Conservation (phyloP, 2,329 filamentous ascomycete species). For the Knoxdaviesia capensis region DNA sequence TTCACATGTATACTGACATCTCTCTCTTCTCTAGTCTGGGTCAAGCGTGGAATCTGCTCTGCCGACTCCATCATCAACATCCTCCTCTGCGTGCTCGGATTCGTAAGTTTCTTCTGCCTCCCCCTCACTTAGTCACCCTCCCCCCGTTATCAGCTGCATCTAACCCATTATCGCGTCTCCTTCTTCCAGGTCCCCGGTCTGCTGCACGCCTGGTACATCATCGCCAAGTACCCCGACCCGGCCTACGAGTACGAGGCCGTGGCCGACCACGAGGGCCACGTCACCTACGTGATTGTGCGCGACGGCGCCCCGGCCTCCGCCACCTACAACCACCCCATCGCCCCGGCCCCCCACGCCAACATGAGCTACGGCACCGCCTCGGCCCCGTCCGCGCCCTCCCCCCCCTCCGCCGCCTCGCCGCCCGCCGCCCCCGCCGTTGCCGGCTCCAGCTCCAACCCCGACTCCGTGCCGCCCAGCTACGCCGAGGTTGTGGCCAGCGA, state of each 20-base stretch:
- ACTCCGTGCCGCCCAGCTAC: conserved; percentile 59
- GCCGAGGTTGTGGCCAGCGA: conserved; percentile 79
- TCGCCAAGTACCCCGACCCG: conserved; percentile 66
- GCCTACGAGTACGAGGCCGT: conserved; percentile 50
- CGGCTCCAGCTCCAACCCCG: conserved; percentile 16
- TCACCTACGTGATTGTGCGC: conserved; percentile 59
- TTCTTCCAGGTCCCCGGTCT: conserved; percentile 51
- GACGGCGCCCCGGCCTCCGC: conserved; percentile 9
- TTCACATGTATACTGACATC: background rate
- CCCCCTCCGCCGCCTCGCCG: conserved; percentile 12
- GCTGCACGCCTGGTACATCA: conserved; percentile 95
- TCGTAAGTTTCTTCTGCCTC: conserved; percentile 17
- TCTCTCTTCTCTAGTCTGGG: conserved; percentile 49
- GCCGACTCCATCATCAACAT: conserved; percentile 91
- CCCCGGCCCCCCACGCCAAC: conserved; percentile 12
- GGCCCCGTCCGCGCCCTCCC: conserved; percentile 8
- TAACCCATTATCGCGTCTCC: background rate
- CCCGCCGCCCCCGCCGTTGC: conserved; percentile 19
- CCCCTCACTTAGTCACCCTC: background rate
- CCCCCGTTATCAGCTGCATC: background rate
- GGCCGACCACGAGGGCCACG: conserved; percentile 33
- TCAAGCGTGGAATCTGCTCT: conserved; percentile 83
- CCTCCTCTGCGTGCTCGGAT: conserved; percentile 63
- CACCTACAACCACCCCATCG: conserved; percentile 9
- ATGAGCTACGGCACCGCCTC: conserved; percentile 24